phyloP scores from a whole-genome alignment of 192 early-diverging fungal species.

The Coemansia sp. region DNA sequence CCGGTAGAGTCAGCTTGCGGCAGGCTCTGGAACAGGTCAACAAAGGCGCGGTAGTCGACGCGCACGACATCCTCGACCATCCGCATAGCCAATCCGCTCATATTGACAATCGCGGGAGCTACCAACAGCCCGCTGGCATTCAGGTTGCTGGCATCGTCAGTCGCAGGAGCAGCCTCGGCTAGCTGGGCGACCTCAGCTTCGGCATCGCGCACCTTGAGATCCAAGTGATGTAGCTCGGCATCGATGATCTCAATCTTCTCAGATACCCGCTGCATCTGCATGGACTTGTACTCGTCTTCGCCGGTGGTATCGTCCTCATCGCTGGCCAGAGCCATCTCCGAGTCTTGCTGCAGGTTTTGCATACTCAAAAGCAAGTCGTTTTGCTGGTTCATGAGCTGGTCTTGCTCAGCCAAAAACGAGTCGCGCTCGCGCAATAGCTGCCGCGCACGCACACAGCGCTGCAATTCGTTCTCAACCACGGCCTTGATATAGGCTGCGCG shows the following conservation, averaged over 20 bases:
- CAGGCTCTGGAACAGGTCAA: slow-evolving; percentile 27
- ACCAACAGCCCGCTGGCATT: slow-evolving; percentile 18
- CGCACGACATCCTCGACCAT: slow-evolving; percentile 54
- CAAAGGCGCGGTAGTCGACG: slow-evolving; percentile 46
- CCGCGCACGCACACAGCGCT: slow-evolving; percentile 45
- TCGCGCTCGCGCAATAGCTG: slow-evolving; percentile 50
- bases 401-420: slow-evolving; percentile 30
- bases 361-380: slow-evolving; percentile 33
- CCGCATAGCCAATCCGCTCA: slow-evolving; percentile 54
- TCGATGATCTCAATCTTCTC: slow-evolving; percentile 51
- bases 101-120: slow-evolving; percentile 32
- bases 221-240: slow-evolving; percentile 48
- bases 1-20: slow-evolving; percentile 30
- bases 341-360: slow-evolving; percentile 13
- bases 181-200: slow-evolving; percentile 49
- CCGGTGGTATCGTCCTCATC: slow-evolving; percentile 9
- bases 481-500: slow-evolving; percentile 49
- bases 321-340: neutral
- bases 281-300: slow-evolving; percentile 10
- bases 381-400: slow-evolving; percentile 51
- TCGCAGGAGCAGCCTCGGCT: slow-evolving; percentile 17
- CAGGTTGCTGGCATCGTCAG: neutral
- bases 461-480: slow-evolving; percentile 40
- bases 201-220: slow-evolving; percentile 49
- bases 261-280: slow-evolving; percentile 18